A percentile compares a stretch with the other conserved stretches of the same genome.
phyloP scores from a whole-genome alignment of 1,139 yeast genomes.

The Pneumocystis oryctolagi region DNA sequence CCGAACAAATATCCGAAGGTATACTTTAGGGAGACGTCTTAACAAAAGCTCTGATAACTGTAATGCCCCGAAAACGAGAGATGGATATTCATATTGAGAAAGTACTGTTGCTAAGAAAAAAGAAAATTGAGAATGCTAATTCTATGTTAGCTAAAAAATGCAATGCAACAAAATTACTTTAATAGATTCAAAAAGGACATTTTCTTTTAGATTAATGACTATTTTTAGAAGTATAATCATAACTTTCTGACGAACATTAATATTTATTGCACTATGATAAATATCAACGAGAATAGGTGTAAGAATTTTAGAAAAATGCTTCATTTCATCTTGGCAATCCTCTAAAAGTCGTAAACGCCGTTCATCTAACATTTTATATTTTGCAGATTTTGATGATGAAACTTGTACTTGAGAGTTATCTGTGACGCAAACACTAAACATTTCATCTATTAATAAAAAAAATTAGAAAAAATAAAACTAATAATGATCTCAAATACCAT shows the following conservation, averaged over 20 bases:
- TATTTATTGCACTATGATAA: conserved; percentile 64
- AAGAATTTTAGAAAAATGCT: conserved; percentile 35
- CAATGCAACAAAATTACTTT: conserved; percentile 3
- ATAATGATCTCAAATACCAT: conserved; percentile 5
- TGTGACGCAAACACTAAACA: conserved; percentile 17
- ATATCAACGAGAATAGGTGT: conserved; percentile 52
- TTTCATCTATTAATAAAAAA: neutral
- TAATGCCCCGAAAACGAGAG: conserved; percentile 41
- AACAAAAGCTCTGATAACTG: conserved; percentile 36
- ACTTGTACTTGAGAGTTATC: conserved; percentile 2
- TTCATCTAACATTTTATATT: neutral
- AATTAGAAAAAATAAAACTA: neutral
- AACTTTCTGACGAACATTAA: conserved; percentile 45
- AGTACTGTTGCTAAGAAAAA: conserved; percentile 52
- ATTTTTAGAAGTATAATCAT: conserved; percentile 45
- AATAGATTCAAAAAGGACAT: conserved; percentile 17
- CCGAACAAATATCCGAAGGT: conserved; percentile 41
- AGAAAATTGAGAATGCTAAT: conserved; percentile 21
- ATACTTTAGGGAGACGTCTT: conserved; percentile 32
- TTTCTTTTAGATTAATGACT: conserved; percentile 23
- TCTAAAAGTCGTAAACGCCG: conserved; percentile 16
- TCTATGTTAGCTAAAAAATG: neutral
- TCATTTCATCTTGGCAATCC: conserved; percentile 16
- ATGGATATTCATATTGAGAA: conserved; percentile 33
- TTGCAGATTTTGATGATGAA: conserved; percentile 17